Base-by-base conservation (phyloP, 192 early-diverging fungal species). In the Gonapodya prolifera region DNA sequence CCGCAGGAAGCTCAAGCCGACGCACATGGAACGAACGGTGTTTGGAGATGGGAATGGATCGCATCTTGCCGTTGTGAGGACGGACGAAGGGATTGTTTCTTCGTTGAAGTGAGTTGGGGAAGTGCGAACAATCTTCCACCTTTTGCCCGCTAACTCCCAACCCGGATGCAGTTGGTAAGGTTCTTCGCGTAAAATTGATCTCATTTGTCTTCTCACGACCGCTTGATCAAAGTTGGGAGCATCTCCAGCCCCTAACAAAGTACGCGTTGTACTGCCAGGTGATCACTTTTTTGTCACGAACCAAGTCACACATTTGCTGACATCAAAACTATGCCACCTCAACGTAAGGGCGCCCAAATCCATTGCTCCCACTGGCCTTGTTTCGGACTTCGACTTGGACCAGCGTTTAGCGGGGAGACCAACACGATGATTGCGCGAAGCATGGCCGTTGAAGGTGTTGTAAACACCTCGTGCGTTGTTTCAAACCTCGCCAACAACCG, bases 21-120 rank as follows among this genome's bases (percentile, higher is more conserved):
- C 71, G 71, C 71, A 73, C 71, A 32, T 73, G 71, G 71, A 73
- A 8, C 71, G 71, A 18, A 73, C 71, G 16, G 71, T 73, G 2
- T 73, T 73, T 32, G 71, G 71, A 32, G 71, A 73, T 32, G 71
- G 71, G 8, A 32, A 73, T 32, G 71, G 71, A 8, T 30, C 28
- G 28, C 28, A 73, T 73, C 29, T 73, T 8, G 28, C 2, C 2
- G 71, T 73, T 32, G 71, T 32, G 2, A 32, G 28, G 8, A 73
- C 71, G 18, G 71, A 73, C 8, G 2, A 2, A 13, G 71, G 71
- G 18, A 73, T 18, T 18, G 31, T 32, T 32, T 2, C 28, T 8
- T 8, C 71, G n/a, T 32, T 73, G 18, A 73, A 73, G 28, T 73
- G 71, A 61, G n/a, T n/a, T n/a, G n/a, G n/a, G n/a, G n/a, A n/a